Base-by-base conservation (phyloP, 148 eudicot genomes). In the Selenicereus undatus region DNA sequence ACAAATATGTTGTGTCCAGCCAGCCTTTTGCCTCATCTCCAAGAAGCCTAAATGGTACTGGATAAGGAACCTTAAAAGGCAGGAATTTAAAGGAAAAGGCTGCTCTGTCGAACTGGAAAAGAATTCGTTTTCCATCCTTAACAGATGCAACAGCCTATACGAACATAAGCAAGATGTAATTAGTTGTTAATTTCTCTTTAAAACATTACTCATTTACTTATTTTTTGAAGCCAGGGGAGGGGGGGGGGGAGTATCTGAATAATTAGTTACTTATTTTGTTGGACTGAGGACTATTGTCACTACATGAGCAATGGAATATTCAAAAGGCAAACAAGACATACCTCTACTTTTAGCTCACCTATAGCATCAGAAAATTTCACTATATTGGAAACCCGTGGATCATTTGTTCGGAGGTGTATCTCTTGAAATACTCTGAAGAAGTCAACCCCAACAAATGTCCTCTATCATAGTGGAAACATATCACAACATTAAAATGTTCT, bases 11-110 rank as follows among this genome's bases (percentile, higher is more conserved):
- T n/a, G 99, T 96, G 83, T 96, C 98, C 81, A 96, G 87, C 99
- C 99, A 96, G 51, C 99, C 99, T 84, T 94, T 94, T 32, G 99
- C 99, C 86, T 96, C 97, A 74, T 96, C 99, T 74, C 99, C 98
- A 36, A 96, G 94, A 86, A 96, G 98, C 80, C 84, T 90, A 81
- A 96, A 96, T 56, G 99, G 99, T 30, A 96, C 99, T 30, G 99
- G 99, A 86, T 96, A 96, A 14, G 99, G 99, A 80, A 96, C 90
- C 88, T 92, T 96, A 81, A 96, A 96, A 16, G 99, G 99, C 32
- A 96, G 85, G 81, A 96, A 92, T 75, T 87, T 94, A 52, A 96
- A 89, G 18, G 95, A 90, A 86, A 96, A 96, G 45, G 99, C 99
- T 75, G 98, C 99, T 86, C 87, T 96, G 80, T 96, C 99, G 86